Base-by-base conservation (phyloP, 177 flowering plant species). In the Vitis hybrid region DNA sequence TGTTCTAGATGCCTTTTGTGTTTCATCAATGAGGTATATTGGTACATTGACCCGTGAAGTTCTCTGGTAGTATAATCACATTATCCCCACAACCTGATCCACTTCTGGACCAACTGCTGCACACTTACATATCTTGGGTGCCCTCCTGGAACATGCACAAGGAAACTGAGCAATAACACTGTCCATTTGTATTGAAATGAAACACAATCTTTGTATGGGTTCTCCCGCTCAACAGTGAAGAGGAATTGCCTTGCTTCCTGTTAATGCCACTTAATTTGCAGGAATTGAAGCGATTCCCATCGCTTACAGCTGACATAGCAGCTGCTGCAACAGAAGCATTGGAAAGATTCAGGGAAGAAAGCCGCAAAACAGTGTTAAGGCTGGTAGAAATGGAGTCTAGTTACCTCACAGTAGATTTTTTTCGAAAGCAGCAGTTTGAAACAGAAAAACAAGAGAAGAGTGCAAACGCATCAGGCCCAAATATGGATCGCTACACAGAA, bases 301-400 rank as follows among this genome's bases (percentile, higher is more conserved):
- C 97, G 10, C 95, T 96, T 78, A 85, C 82, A 79, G 71, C 88
- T 74, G 98, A 96, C 75, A 88, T 96, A 77, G 94, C 97, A 67
- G 87, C 94, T 68, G 97, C 99, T 22, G 90, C 99, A 67, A 89
- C 76, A 51, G 98, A 89, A 60, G 81, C 99, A 18, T 67, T 93
- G 70, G 99, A 96, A 74, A 90, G 76, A 79, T 96, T 93, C 75
- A 91, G 98, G 66, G 99, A 93, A 15, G 99, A 93, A 76, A 83
- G 98, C 80, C 81, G 93, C 61, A 91, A 79, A 83, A 87, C 99
- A 67, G 91, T 93, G 76, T 12, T 74, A 56, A 77, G 99, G 71
- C 77, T 96, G 67, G 99, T 93, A 45, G 99, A 96, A 61, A 91
- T 93, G 99, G 98, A 96, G 65, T 93, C 99, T 51, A 85, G 86